phyloP scores from a whole-genome alignment of 2,329 filamentous ascomycete species.

The Albophoma yamanashiensis region DNA sequence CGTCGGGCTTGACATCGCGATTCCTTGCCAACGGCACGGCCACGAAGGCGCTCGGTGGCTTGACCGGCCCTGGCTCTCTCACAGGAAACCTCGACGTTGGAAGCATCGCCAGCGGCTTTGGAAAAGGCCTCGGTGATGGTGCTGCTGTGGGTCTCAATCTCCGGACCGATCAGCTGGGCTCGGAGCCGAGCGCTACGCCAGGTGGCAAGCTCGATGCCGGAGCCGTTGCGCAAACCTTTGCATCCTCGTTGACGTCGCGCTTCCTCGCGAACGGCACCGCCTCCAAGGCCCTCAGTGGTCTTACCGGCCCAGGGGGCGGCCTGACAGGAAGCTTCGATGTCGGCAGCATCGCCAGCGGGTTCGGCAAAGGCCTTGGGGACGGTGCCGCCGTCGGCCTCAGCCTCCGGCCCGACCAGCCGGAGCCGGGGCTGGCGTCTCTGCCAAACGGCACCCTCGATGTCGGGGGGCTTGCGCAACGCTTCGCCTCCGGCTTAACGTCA shows the following conservation, averaged over 20 bases:
- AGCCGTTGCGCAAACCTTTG: constrained; percentile 3
- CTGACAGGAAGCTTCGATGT: background rate
- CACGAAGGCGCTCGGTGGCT: background rate
- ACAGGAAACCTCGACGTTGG: background rate
- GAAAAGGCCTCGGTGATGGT: constrained; percentile 6
- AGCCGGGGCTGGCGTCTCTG: background rate
- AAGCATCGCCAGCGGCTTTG: background rate
- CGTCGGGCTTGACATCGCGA: background rate
- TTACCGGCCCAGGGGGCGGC: background rate
- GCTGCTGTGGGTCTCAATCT: background rate
- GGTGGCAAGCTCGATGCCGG: background rate
- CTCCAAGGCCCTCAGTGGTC: background rate
- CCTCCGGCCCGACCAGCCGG: background rate
- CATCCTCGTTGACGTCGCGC: background rate
- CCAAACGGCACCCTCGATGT: background rate
- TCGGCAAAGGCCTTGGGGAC: background rate
- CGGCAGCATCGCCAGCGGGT: background rate
- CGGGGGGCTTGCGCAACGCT: constrained; percentile 3
- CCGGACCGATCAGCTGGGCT: background rate
- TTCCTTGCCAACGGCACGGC: background rate
- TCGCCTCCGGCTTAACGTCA: background rate
- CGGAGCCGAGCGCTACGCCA: background rate
- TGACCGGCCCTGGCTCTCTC: background rate
- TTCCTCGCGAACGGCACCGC: background rate
- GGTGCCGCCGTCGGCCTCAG: background rate